Percentiles rank a stretch among this genome's conserved stretches.
phyloP scores from a whole-genome alignment of 2,329 filamentous ascomycete genomes.

The Phyllosticta citribraziliensis region DNA sequence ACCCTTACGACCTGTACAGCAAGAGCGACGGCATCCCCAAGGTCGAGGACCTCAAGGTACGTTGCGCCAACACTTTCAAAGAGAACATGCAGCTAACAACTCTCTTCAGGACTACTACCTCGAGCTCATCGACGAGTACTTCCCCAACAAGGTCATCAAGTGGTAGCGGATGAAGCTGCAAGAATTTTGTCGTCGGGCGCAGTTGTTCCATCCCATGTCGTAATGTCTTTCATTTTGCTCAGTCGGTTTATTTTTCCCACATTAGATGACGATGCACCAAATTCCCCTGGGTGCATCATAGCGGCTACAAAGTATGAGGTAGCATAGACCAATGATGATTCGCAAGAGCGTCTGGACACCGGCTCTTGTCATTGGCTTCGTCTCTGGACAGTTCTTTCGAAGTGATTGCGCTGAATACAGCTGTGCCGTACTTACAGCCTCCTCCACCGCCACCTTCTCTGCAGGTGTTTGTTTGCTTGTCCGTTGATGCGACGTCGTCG shows the following conservation, averaged over 20 bases:
- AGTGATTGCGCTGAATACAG: too few species aligned
- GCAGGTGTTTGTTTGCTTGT: too few species aligned
- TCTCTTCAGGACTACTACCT: constrained; percentile 56
- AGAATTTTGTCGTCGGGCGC: neutral
- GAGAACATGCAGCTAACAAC: constrained; percentile 12
- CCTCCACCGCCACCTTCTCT: too few species aligned
- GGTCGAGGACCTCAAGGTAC: constrained; percentile 63
- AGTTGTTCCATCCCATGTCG: neutral
- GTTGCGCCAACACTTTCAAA: constrained; percentile 12
- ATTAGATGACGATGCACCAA: neutral
- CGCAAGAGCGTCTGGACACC: neutral
- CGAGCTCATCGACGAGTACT: constrained; percentile 66
- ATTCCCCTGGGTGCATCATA: neutral
- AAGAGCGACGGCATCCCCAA: constrained; percentile 77
- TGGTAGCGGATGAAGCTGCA: constrained; percentile 41
- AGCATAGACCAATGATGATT: neutral
- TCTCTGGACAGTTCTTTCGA: too few species aligned
- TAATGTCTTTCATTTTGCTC: neutral
- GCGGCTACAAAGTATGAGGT: neutral
- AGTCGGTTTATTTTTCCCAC: too few species aligned
- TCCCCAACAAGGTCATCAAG: constrained; percentile 55
- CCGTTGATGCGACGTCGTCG: too few species aligned
- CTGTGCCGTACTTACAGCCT: too few species aligned
- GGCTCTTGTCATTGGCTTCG: neutral
- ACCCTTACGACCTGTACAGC: constrained; percentile 85